Base-by-base conservation (phyloP, 2,329 filamentous ascomycete genomes). In the Clonostachys rhizophaga region DNA sequence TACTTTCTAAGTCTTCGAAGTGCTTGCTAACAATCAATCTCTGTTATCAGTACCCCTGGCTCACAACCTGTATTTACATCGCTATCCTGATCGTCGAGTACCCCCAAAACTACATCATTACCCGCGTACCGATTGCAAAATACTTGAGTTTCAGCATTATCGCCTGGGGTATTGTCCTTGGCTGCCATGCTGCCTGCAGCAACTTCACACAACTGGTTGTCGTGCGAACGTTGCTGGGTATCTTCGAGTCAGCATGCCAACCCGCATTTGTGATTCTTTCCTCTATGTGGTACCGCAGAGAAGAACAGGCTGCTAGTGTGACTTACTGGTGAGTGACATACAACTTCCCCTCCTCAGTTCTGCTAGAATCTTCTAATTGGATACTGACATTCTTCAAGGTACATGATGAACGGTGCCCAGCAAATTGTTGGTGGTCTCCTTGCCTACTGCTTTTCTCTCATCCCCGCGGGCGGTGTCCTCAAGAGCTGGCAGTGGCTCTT, bases 371-470 rank as follows among this genome's bases (percentile, higher is more conserved):
- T 12, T 43, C 60, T 12, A 46, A n/a, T 40, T 40, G n/a, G 37
- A 40, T 9, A 40, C n/a, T 18, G 37, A 40, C 17, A 40, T n/a
- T 18, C 17, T 8, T 18, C 17, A 34, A 56, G 69, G 64, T 84
- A 86, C 62, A 87, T 86, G 80, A 89, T 88, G 83, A 89, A 89
- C 58, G 85, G 86, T 3, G 76, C 74, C 1, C 85, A 89, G 58
- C 85, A 88, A 57, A 84, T 89, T 44, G 82, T 87, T 8, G 85
- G 85, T 34, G 86, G 86, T 9, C 16, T 48, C 24, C 49, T 65
- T 17, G 55, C 61, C 1, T 45, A 52, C n/a, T 64, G 61, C 59
- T 60, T 60, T 20, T 63, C 63, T 49, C 59, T 64, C 53, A 46
- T 62, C 42, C 62, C 62, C 10, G 58, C 53, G 20, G 53, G 56